Percentiles rank a stretch among this genome's conserved stretches.
Conservation (phyloP, 495 filamentous ascomycete genomes). For the Penicillium argentinense region DNA sequence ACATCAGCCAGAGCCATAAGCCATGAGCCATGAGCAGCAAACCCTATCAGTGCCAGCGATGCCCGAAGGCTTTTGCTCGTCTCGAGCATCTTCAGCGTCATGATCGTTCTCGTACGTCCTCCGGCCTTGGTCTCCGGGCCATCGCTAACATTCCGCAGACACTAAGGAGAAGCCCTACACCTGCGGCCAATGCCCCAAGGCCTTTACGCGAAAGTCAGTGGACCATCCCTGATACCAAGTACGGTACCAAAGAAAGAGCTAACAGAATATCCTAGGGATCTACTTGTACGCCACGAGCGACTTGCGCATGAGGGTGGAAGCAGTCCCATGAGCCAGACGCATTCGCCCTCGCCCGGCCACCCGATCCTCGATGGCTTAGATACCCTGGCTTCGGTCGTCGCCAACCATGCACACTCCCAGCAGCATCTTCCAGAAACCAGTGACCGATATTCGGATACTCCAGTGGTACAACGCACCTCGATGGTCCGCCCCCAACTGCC, state of each 20-base stretch:
- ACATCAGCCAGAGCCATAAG: slow-evolving; percentile 6
- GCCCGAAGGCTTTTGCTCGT: slow-evolving; percentile 37
- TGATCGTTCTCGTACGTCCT: slow-evolving; percentile 41
- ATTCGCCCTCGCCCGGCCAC: slow-evolving; percentile 21
- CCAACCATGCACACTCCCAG: slow-evolving; percentile 20
- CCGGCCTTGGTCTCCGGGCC: neutral
- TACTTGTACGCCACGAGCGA: slow-evolving; percentile 39
- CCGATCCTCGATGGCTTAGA: slow-evolving; percentile 31
- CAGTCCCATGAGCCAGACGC: slow-evolving; percentile 14
- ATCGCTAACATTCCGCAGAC: slow-evolving; percentile 27
- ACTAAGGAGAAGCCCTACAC: slow-evolving; percentile 45
- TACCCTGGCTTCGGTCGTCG: slow-evolving; percentile 36
- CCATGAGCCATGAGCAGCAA: slow-evolving; percentile 22
- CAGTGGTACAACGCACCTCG: slow-evolving; percentile 16
- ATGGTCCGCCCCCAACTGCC: slow-evolving; percentile 11
- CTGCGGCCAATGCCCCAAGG: slow-evolving; percentile 38
- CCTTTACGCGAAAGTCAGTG: slow-evolving; percentile 43
- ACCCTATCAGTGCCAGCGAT: slow-evolving; percentile 40
- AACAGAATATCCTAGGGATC: slow-evolving; percentile 21
- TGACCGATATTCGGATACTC: slow-evolving; percentile 9
- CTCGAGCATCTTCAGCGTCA: slow-evolving; percentile 46
- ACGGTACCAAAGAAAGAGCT: neutral
- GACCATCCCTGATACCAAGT: neutral
- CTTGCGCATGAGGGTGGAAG: slow-evolving; percentile 29
- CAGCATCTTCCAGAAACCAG: slow-evolving; percentile 3